Evolutionary conservation across 2,329 filamentous ascomycete genomes (phyloP).

Genomic region (Claviceps spartinae): DNA sequence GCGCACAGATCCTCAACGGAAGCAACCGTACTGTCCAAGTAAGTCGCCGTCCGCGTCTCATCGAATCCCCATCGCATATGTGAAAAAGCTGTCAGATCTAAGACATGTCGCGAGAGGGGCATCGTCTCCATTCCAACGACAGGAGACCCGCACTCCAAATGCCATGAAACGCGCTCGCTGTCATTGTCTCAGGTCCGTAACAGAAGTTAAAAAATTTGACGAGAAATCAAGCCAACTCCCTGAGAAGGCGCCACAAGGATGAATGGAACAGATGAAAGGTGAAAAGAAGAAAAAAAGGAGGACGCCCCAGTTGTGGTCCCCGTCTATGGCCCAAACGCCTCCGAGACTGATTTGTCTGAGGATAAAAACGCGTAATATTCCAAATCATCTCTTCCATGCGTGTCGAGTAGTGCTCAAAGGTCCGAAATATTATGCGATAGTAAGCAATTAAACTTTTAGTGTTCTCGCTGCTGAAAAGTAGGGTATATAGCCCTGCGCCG

Average conservation of each 20-base stretch:
- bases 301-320: conserved; percentile 10
- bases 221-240: conserved; percentile 4
- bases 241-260: background rate
- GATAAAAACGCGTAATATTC: conserved; percentile 1
- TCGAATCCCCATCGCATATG: background rate
- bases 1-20: background rate
- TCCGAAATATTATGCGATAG: background rate
- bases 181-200: conserved; percentile 6
- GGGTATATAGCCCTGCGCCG: conserved; percentile 23
- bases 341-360: conserved; percentile 10
- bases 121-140: conserved; percentile 17
- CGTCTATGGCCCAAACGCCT: conserved; percentile 21
- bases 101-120: conserved; percentile 18
- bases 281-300: conserved; percentile 10
- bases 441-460: conserved; percentile 10
- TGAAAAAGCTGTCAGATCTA: conserved; percentile 10
- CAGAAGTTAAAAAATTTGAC: conserved; percentile 8
- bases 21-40: background rate
- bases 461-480: conserved; percentile 25
- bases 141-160: background rate
- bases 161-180: background rate
- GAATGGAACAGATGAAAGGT: conserved; percentile 7
- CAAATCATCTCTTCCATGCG: conserved; percentile 6
- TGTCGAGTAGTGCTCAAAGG: background rate
- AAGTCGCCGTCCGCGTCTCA: background rate